Evolutionary conservation across 179 eudicot genomes (phyloP).

Genomic region (Carnegiea gigantea): DNA sequence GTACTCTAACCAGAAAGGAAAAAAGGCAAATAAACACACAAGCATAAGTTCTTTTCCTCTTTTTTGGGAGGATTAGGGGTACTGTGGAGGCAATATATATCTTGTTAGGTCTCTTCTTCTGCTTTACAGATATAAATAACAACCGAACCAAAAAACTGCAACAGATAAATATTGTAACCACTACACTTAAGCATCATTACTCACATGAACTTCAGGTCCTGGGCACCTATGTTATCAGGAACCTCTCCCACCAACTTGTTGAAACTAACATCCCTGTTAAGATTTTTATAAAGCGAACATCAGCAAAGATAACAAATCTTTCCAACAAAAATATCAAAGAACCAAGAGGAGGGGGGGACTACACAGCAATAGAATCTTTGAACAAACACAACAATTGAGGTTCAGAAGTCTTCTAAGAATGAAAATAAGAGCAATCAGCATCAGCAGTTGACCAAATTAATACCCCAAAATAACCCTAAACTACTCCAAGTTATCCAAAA

Average conservation of each 20-base stretch:
- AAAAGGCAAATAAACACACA: no score
- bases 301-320: neutral
- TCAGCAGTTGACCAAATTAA: neutral
- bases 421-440: no score
- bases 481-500: neutral
- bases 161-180: neutral
- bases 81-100: no score
- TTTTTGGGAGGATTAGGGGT: no score
- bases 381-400: neutral
- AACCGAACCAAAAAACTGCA: neutral
- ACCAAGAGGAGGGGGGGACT: neutral
- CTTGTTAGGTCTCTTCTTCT: neutral
- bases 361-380: neutral
- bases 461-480: neutral
- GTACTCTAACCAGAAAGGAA: no score
- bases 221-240: constrained; percentile 40
- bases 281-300: constrained; percentile 11
- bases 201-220: constrained; percentile 56
- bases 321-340: neutral
- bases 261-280: constrained; percentile 67
- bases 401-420: neutral
- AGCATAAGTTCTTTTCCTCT: no score
- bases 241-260: constrained; percentile 55
- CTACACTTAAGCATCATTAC: constrained; percentile 18
- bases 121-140: neutral